Evolutionary conservation across 2,329 filamentous ascomycete species (phyloP), one percentile per base, ranked within the genome.

Genomic region (Sclerotinia borealis): DNA sequence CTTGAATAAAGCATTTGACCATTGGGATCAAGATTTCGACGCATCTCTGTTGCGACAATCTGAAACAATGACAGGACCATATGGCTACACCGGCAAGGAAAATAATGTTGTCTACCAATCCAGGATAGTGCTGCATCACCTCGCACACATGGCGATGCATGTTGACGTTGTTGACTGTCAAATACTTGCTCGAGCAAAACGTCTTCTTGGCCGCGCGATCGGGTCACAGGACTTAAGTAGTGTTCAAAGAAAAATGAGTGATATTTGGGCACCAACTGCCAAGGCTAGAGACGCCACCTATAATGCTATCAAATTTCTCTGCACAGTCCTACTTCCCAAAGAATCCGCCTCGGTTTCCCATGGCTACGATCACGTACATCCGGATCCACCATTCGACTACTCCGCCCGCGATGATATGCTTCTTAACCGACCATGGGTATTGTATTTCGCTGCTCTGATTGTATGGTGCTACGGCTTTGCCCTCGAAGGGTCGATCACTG

Each of bases 121-220:
- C 67, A 86, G 92, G 25, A 96, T 90, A 2, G 93, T 96, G 34
- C 80, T 98, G 50, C 93, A 98, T 73, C 92, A 96, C 71, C 80
- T 99, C 15, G 95, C 95, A 0, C 95, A 98, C 75, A 97, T 99
- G 91, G 92, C 92, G 3, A 96, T 96, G 84, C 92, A 98, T 73
- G 92, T 96, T 29, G 93, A 98, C 73, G 92, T 98, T 61, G 91
- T 96, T n/a, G 93, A 98, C 75, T 93, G 92, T 72, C 93, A 98
- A 76, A 96, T 98, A 68, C 97, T 95, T 75, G 95, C 93, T 6
- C 88, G 93, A 10, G 92, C 93, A 1, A 91, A 88, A 69, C 84
- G 93, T 36, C 82, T 97, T 2, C 84, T 98, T 4, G 93, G 95
- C 27, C 87, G 93, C 52, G 87, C 88, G 0, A 96, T 98, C 65